Conservation (phyloP, 2,329 filamentous ascomycete species). For the Plectosphaerella sp. region DNA sequence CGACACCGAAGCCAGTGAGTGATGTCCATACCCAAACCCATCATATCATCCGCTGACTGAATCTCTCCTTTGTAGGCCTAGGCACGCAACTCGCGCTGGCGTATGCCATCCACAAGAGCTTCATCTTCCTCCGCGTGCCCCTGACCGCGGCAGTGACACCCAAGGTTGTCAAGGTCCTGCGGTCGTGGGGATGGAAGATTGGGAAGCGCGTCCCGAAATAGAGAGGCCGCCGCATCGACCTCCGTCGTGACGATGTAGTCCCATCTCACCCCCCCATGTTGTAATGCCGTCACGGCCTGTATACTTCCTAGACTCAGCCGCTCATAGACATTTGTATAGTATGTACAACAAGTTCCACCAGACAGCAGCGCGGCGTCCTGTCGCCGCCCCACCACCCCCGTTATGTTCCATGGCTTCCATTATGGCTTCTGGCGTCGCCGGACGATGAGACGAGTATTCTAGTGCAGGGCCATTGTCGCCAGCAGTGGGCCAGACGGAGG, state of each 20-base stretch:
- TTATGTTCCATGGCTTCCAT: too few relatives aligned
- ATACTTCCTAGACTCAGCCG: conserved; percentile 7
- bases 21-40: neutral
- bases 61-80: conserved; percentile 38
- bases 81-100: conserved; percentile 85
- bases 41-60: conserved; percentile 9
- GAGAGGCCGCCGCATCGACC: too few relatives aligned
- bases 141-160: conserved; percentile 86
- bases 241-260: too few relatives aligned
- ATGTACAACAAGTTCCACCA: neutral
- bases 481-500: too few relatives aligned
- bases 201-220: conserved; percentile 52
- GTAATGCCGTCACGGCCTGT: conserved; percentile 1
- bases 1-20: conserved; percentile 71
- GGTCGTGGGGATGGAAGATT: conserved; percentile 92
- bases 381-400: too few relatives aligned
- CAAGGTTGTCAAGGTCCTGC: conserved; percentile 85
- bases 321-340: conserved; percentile 4
- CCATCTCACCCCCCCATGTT: neutral
- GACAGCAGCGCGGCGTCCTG: neutral
- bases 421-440: too few relatives aligned
- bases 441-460: too few relatives aligned
- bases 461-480: too few relatives aligned
- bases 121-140: conserved; percentile 94
- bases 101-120: conserved; percentile 96